These are phyloP conservation scores for Aspergillus avenaceus DNA, from an alignment of 495 filamentous ascomycete species.

Conservation along the genomic window DNA sequence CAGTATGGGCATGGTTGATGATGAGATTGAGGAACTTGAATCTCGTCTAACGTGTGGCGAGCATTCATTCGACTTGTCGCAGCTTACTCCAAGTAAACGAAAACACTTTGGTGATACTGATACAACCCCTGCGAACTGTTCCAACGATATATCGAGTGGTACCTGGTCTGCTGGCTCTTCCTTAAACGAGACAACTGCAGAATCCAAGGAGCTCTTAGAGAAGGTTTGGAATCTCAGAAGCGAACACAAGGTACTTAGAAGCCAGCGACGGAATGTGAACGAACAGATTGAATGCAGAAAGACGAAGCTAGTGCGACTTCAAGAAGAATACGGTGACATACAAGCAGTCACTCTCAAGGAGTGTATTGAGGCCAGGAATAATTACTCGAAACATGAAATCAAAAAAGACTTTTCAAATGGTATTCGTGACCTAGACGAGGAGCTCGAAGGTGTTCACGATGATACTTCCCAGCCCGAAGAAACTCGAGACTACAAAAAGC, in stretches of 20 bases:
- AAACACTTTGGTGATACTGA: slow-evolving; percentile 31
- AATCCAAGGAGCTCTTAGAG: neutral
- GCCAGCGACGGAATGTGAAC: neutral
- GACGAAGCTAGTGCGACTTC: neutral
- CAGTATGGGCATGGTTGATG: slow-evolving; percentile 26
- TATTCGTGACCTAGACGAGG: slow-evolving; percentile 50
- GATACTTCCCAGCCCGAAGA: slow-evolving; percentile 23
- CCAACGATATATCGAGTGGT: too few species aligned
- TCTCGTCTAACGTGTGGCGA: slow-evolving; percentile 21
- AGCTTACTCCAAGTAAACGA: neutral
- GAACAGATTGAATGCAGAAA: neutral
- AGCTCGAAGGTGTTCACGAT: slow-evolving; percentile 41
- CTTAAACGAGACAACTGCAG: neutral
- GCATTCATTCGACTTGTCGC: neutral
- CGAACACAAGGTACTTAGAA: slow-evolving; percentile 34
- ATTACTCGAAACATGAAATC: slow-evolving; percentile 47
- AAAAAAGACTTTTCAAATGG: slow-evolving; percentile 54
- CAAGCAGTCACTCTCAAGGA: neutral
- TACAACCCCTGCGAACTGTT: slow-evolving; percentile 9
- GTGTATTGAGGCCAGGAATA: slow-evolving; percentile 55
- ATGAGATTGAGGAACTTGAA: slow-evolving; percentile 28
- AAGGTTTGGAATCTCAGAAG: neutral
- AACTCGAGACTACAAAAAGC: slow-evolving; percentile 54
- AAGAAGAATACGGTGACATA: neutral
- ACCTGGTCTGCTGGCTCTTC: too few species aligned